These are phyloP conservation scores for Takashimella tepidaria DNA, from an alignment of 1,284 basidiomycete species.

Conservation along the genomic window DNA sequence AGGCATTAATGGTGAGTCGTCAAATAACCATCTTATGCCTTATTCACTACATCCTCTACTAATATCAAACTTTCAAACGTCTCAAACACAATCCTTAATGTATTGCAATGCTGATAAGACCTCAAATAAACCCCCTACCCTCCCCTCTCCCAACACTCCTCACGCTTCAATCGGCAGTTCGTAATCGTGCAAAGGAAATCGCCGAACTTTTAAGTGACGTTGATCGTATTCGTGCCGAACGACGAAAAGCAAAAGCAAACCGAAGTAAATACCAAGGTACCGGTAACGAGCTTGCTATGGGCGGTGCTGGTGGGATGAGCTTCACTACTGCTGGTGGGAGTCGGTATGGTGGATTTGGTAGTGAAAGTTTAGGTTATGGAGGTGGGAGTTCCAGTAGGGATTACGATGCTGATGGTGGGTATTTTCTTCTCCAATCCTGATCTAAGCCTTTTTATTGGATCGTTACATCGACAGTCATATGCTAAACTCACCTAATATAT, in stretches of 20 bases:
- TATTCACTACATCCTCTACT: too few species aligned
- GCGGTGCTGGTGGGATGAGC: conserved; percentile 52
- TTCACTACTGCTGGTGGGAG: conserved; percentile 47
- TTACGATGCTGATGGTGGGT: conserved; percentile 42
- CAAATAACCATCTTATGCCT: too few species aligned
- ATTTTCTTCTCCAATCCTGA: not conserved
- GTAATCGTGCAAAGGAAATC: conserved; percentile 88
- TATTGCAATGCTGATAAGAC: too few species aligned
- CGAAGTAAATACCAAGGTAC: conserved; percentile 84
- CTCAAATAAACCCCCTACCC: too few species aligned
- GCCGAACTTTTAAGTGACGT: conserved; percentile 85
- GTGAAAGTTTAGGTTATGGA: conserved; percentile 55
- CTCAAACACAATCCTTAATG: too few species aligned
- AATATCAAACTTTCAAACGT: too few species aligned
- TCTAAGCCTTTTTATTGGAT: too few species aligned
- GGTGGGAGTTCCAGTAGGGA: conserved; percentile 52
- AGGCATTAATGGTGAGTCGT: conserved; percentile 80
- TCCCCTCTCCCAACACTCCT: not conserved
- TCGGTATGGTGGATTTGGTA: conserved; percentile 78
- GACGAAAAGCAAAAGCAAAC: conserved; percentile 90
- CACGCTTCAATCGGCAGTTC: conserved; percentile 65
- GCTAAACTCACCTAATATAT: too few species aligned
- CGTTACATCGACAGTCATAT: too few species aligned
- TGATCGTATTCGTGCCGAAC: conserved; percentile 80
- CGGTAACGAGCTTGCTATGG: conserved; percentile 60